These are phyloP conservation scores for Backusella macrospora DNA, from an alignment of 192 early-diverging fungal genomes.

Conservation along the genomic window DNA sequence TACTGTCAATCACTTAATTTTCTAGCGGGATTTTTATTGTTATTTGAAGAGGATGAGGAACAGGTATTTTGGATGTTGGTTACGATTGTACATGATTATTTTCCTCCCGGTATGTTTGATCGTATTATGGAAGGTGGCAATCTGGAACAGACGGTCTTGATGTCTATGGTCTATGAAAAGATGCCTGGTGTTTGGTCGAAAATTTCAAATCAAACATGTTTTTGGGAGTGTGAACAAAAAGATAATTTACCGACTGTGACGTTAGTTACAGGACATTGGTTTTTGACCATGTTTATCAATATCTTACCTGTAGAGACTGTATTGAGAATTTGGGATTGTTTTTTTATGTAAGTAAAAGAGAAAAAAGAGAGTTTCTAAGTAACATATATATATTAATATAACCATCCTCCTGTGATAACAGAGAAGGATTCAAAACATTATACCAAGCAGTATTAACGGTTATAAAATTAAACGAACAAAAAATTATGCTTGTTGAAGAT, in stretches of 20 bases:
- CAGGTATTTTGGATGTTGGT: conserved; percentile 79
- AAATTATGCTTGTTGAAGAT: conserved; percentile 57
- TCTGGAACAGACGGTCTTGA: conserved; percentile 70
- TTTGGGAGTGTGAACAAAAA: conserved; percentile 54
- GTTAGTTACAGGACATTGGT: conserved; percentile 85
- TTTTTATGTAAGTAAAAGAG: conserved; percentile 51
- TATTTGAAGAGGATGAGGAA: conserved; percentile 15
- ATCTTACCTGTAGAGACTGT: conserved; percentile 73
- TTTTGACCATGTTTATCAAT: conserved; percentile 80
- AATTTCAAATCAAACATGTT: conserved; percentile 41
- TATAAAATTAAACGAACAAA: conserved; percentile 63
- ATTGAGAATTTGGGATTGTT: conserved; percentile 71
- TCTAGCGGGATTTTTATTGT: neutral
- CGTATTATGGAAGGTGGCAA: conserved; percentile 74
- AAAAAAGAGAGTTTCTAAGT: neutral
- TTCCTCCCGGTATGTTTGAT: conserved; percentile 80
- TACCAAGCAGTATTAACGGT: conserved; percentile 74
- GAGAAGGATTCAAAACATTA: conserved; percentile 60
- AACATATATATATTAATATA: conserved; percentile 34
- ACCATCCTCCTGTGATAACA: conserved; percentile 62
- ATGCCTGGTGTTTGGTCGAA: conserved; percentile 54
- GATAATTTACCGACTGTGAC: conserved; percentile 64
- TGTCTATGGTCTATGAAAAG: conserved; percentile 57
- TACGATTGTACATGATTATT: conserved; percentile 69
- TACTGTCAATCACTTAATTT: conserved; percentile 83